Evolutionary conservation across 768 basidiomycete genomes (phyloP), one percentile per base, ranked within the genome.

Genomic region (Tricholomella constricta): DNA sequence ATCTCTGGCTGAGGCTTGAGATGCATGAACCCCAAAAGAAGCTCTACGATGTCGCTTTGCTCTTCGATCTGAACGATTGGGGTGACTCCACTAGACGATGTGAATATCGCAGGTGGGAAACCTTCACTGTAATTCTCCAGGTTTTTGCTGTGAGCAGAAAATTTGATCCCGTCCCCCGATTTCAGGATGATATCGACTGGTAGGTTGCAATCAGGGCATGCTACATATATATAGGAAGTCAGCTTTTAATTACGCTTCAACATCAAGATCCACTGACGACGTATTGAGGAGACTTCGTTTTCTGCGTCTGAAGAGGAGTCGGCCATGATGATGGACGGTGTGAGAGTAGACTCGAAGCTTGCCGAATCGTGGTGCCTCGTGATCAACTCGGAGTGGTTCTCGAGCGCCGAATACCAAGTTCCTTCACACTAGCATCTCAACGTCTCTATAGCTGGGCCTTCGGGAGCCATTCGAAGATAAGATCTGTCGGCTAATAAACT

Each of bases 21-120:
- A 31, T 56, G 51, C 37, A 59, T 51, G 46, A 31, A 59, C 15
- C 46, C 36, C 4, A 59, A 46, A 3, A 56, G 42, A 2, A 59
- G 51, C 20, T 25, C 12, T 4, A 56, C 38, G 6, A 51, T 43
- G 14, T 42, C 38, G 2, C 31, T 27, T 2, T 35, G n/a, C 34
- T 59, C 58, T 1, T 37, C 12, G 44, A 47, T 11, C 17, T 26
- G 20, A 15, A 43, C 47, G 12, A 23, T n/a, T 3, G 49, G 19
- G 8, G 15, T 22, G 37, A 15, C 10, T 3, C 9, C 23, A 15
- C 23, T 22, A 2, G 22, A 26, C 7, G 8, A 6, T 1, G n/a
- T 22, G 12, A 43, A 25, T 14, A 11, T 4, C 7, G 54, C 26
- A 6, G 54, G 48, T 10, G 54, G 40, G 23, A 55, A 55, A 3